Base-by-base conservation (phyloP, 2,329 filamentous ascomycete species). In the Capronia coronata region DNA sequence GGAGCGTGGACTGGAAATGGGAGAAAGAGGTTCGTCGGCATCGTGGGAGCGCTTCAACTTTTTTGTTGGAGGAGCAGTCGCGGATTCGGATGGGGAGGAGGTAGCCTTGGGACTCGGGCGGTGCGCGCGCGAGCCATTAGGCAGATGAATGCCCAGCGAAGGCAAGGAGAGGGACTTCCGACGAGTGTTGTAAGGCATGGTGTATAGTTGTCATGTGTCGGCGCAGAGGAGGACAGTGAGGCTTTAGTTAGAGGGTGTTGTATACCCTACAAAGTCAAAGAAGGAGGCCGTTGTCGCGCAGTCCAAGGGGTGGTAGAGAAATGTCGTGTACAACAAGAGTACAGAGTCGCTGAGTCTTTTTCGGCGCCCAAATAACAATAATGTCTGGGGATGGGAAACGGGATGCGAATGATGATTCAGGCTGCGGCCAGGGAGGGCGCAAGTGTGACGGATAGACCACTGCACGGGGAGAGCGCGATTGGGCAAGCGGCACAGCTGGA, bases 111-210 rank as follows among this genome's bases (percentile, higher is more conserved):
- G 77, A 58, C 75, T 75, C 65, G 78, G 78, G 61, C 78, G 77
- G 59, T 75, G 70, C 56, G 72, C 66, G 64, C 77, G 75, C 58
- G 76, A 76, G 56, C 73, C 68, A 62, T 75, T 76, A 48, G 81
- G 81, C 46, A 96, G 76, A 63, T 93, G 87, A 62, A 97, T 95
- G 67, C 93, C 93, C 63, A 97, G 79, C 60, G 89, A 94, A 53
- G 88, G 86, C 64, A 97, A 76, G 56, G 90, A 96, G 60, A 98
- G 75, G 65, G 89, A 95, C 76, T 97, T 97, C 70, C 90, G 84
- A 71, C 91, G 86, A 61, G 91, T 97, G 71, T 96, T 95, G 77
- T 96, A 96, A 65, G 85, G 86, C 88, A 95, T 95, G 48, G 30
- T 55, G 43, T 43, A 34, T 34, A n/a, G n/a, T 13, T 48, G 43